Percentiles rank a stretch among this genome's conserved stretches.
These are phyloP conservation scores for Lentinula boryana DNA, from an alignment of 768 basidiomycete species.

Conservation along the genomic window DNA sequence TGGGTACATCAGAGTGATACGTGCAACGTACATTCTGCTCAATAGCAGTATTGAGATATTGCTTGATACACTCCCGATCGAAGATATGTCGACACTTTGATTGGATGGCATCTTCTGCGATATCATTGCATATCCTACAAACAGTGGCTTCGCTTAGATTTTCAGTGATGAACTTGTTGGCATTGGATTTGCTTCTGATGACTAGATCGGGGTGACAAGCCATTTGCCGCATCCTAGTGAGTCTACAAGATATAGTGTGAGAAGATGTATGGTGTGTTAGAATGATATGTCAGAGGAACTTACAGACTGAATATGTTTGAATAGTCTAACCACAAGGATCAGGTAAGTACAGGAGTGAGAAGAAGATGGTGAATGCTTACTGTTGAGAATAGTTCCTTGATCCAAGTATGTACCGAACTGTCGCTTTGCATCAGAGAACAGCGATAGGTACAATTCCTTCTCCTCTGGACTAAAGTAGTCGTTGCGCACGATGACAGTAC, in stretches of 20 bases:
- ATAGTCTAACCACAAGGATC: conserved; percentile 52
- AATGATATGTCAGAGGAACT: conserved; percentile 17
- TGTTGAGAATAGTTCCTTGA: conserved; percentile 87
- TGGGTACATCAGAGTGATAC: background rate
- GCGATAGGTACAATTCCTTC: conserved; percentile 86
- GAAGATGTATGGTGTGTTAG: background rate
- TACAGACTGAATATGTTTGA: conserved; percentile 84
- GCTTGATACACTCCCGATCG: conserved; percentile 92
- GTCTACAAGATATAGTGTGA: conserved; percentile 33
- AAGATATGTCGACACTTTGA: conserved; percentile 93
- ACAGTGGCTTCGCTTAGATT: conserved; percentile 72
- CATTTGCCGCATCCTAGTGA: conserved; percentile 96
- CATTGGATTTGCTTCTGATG: conserved; percentile 77
- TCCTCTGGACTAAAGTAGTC: conserved; percentile 97
- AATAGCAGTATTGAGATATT: conserved; percentile 75
- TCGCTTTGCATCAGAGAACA: conserved; percentile 91
- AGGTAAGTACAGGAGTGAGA: background rate
- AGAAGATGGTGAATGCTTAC: conserved; percentile 38
- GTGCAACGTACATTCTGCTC: conserved; percentile 49
- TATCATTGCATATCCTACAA: conserved; percentile 93
- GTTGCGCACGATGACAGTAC: conserved; percentile 80
- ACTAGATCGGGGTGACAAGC: conserved; percentile 95
- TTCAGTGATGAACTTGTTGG: conserved; percentile 49
- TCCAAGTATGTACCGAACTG: conserved; percentile 89
- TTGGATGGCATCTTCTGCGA: conserved; percentile 95